Conservation (phyloP, 2,329 filamentous ascomycete species). For the Talaromyces amestolkiae region DNA sequence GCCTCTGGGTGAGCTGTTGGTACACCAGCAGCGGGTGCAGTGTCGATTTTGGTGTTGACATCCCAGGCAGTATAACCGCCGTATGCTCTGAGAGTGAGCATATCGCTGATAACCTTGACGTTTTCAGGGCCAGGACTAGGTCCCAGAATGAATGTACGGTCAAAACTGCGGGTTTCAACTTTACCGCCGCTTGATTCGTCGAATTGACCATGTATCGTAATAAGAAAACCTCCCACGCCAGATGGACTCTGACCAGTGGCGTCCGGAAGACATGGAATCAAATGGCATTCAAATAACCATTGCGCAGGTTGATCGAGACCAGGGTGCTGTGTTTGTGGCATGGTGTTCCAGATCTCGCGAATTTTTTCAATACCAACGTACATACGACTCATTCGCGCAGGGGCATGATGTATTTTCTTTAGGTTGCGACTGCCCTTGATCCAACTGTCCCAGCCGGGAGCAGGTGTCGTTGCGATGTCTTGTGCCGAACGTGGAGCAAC, state of each 20-base stretch:
- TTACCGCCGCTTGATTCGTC: conserved; percentile 66
- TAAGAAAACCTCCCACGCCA: conserved; percentile 74
- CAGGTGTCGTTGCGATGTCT: conserved; percentile 35
- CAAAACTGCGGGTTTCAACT: conserved; percentile 70
- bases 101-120: conserved; percentile 75
- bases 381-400: conserved; percentile 62
- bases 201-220: conserved; percentile 80
- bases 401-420: conserved; percentile 62
- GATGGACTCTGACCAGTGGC: conserved; percentile 59
- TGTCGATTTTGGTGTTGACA: conserved; percentile 36
- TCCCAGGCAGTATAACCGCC: conserved; percentile 55
- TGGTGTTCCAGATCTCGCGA: conserved; percentile 62
- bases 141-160: conserved; percentile 74
- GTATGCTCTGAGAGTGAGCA: conserved; percentile 70
- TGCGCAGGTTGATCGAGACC: conserved; percentile 64
- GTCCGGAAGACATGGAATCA: conserved; percentile 69
- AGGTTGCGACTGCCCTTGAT: conserved; percentile 77
- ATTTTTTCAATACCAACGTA: conserved; percentile 66
- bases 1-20: conserved; percentile 28
- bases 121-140: conserved; percentile 65
- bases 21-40: conserved; percentile 30
- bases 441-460: conserved; percentile 65
- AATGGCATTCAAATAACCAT: conserved; percentile 80
- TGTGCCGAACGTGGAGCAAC: conserved; percentile 53
- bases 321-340: conserved; percentile 74